A percentile compares a stretch with the other conserved stretches of the same genome.
Conservation (phyloP, 169 alveolate species). For the Perkinsus chesapeaki region DNA sequence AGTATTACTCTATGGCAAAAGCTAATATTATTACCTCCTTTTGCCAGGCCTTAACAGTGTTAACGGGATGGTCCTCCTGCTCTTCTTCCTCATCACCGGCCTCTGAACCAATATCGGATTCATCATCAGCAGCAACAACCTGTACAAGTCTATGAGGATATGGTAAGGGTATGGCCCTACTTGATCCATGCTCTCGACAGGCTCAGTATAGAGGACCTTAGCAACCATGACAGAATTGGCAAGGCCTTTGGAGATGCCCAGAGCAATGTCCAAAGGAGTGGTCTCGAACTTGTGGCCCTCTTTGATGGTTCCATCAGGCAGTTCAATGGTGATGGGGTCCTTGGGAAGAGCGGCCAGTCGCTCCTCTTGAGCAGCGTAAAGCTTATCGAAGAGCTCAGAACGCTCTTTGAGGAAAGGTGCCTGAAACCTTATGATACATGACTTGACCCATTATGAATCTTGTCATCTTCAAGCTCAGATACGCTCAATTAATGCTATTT, state of each 20-base stretch:
- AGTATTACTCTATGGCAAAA: neutral
- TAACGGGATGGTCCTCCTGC: slow-evolving; percentile 12
- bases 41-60: neutral
- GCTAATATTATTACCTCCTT: neutral
- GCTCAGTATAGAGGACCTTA: slow-evolving; percentile 58
- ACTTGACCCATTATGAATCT: neutral
- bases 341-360: slow-evolving; percentile 40
- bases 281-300: slow-evolving; percentile 79
- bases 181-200: neutral
- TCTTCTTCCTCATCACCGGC: slow-evolving; percentile 75
- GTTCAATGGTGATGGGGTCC: slow-evolving; percentile 65
- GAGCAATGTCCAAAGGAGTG: slow-evolving; percentile 82
- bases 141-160: neutral
- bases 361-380: slow-evolving; percentile 25
- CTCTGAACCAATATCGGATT: slow-evolving; percentile 38
- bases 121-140: slow-evolving; percentile 30
- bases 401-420: slow-evolving; percentile 11
- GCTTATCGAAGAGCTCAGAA: slow-evolving; percentile 23
- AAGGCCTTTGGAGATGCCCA: slow-evolving; percentile 68
- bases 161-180: neutral
- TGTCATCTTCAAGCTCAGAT: neutral
- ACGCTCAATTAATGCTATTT: no score
- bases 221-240: slow-evolving; percentile 82
- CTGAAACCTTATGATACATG: neutral
- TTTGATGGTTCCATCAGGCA: slow-evolving; percentile 76